Evolutionary conservation across 495 filamentous ascomycete species (phyloP), one percentile per base, ranked within the genome.

Genomic region (Aspergillus biplanus): DNA sequence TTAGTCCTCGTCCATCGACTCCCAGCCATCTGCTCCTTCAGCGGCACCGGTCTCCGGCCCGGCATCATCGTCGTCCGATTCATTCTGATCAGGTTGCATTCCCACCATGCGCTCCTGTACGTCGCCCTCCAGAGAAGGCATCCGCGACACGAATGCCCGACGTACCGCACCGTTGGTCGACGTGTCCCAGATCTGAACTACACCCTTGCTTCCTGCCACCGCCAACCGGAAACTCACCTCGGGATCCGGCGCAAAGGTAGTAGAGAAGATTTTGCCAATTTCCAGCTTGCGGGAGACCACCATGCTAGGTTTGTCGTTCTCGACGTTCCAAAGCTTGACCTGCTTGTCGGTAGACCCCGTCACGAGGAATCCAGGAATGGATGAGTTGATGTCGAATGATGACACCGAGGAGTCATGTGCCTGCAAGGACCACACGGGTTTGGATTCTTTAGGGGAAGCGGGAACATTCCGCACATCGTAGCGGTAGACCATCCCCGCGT

Each of bases 251-350:
- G 89, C 96, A 69, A 97, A 99, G 39, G 79, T 80, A 2, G 92
- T 90, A 21, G 92, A 92, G 73, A 99, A 99, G 47, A 99, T 89
- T 80, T 92, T 96, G 50, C 95, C 95, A 12, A 98, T 90, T 33
- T 92, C 96, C 39, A 97, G 79, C 76, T 98, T 91, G 34, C 95
- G 87, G 7, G 91, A 90, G 6, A 96, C 91, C 0, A 99, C 92
- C 85, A 99, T 90, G 63, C 86, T 89, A 4, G 93, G 94, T 62
- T 78, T 79, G 46, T 83, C 79, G n/a, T 90, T 70, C 63, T 88
- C 84, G 59, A 97, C 86, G 72, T 97, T 97, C 95, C 95, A 99
- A 49, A 99, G 81, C 83, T 99, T 99, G 50, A 98, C 92, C 27
- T 88, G 87, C 82, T 92, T 94, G 78, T 98, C 95, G 12, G 89